phyloP scores from a whole-genome alignment of 495 filamentous ascomycete species.

The Penicillium coffeae region DNA sequence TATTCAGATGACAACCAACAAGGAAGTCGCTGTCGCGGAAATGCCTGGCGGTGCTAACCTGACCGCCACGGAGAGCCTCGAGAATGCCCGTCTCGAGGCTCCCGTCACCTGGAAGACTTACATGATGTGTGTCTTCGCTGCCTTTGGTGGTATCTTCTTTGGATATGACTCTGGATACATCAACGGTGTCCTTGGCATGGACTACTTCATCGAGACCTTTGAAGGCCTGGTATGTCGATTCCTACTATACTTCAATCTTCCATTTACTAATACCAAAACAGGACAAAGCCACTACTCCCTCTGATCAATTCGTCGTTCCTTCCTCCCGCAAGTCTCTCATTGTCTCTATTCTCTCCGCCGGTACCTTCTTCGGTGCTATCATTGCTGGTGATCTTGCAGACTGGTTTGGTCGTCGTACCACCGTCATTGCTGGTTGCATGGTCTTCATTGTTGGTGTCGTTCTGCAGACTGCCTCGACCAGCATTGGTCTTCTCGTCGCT shows the following conservation, averaged over 20 bases:
- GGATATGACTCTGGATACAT: conserved; percentile 55
- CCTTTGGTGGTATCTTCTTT: conserved; percentile 59
- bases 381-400: conserved; percentile 68
- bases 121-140: conserved; percentile 56
- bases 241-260: neutral
- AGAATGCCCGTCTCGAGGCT: conserved; percentile 51
- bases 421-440: conserved; percentile 60
- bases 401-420: conserved; percentile 62
- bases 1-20: neutral
- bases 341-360: conserved; percentile 68
- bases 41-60: conserved; percentile 21
- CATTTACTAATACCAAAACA: conserved; percentile 4
- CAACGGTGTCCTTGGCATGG: conserved; percentile 50
- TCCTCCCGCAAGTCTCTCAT: conserved; percentile 57
- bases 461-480: conserved; percentile 54
- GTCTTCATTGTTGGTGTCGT: conserved; percentile 63
- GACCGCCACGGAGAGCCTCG: conserved; percentile 28
- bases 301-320: conserved; percentile 38
- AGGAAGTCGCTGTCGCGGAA: conserved; percentile 11
- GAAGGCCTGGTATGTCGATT: conserved; percentile 25
- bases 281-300: conserved; percentile 21
- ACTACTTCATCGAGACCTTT: conserved; percentile 48
- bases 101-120: conserved; percentile 62
- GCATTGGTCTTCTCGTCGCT: conserved; percentile 54
- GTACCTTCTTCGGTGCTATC: conserved; percentile 73